Conservation (phyloP, 805 yeast species). For the Wickerhamomyces silvicola region DNA sequence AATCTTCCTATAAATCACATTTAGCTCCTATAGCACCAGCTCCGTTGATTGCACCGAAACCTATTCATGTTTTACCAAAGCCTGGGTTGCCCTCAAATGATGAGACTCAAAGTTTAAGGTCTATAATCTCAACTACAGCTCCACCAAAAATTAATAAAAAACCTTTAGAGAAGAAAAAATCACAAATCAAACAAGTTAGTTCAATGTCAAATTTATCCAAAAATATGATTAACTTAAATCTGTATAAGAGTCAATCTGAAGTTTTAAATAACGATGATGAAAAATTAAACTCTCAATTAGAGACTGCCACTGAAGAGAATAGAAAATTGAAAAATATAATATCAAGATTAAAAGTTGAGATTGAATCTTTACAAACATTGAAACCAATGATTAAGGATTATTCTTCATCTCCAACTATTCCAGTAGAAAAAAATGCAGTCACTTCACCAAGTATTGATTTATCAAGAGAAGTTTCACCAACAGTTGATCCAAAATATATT, state of each 20-base stretch:
- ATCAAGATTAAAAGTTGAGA: constrained; percentile 33
- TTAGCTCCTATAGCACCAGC: constrained; percentile 15
- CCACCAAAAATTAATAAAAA: constrained; percentile 71
- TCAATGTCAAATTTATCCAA: constrained; percentile 10
- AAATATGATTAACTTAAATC: constrained; percentile 11
- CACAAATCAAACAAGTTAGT: constrained; percentile 4
- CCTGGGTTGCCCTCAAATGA: no score
- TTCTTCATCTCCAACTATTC: background rate
- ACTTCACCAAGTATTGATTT: background rate
- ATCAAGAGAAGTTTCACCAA: constrained; percentile 15
- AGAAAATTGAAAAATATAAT: constrained; percentile 36
- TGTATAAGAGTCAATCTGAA: constrained; percentile 6
- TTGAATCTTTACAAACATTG: constrained; percentile 20
- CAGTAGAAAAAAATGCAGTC: no score
- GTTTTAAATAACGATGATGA: constrained; percentile 10
- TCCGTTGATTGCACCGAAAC: constrained; percentile 15
- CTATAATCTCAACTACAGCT: constrained; percentile 57
- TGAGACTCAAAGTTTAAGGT: constrained; percentile 5
- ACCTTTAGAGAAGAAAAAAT: constrained; percentile 25
- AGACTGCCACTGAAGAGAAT: constrained; percentile 36
- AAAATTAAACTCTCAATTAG: constrained; percentile 30
- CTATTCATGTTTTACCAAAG: constrained; percentile 17
- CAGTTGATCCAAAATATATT: constrained; percentile 19
- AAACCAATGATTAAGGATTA: background rate
- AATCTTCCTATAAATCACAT: constrained; percentile 9